Base-by-base conservation (phyloP, 1,284 basidiomycete genomes). In the Vanrija sp. region DNA sequence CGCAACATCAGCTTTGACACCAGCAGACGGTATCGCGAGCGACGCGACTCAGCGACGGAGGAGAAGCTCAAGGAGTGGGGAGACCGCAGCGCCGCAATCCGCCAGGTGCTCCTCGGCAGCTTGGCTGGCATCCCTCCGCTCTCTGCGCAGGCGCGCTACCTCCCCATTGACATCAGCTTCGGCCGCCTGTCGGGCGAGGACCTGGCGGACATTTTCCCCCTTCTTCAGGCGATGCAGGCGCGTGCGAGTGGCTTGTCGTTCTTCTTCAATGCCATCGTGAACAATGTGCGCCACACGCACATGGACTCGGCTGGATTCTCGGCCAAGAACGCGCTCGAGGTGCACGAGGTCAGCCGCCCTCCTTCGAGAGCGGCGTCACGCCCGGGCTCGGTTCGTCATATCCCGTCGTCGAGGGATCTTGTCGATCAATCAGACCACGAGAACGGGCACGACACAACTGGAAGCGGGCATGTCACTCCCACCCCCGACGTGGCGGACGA, bases 201-300 rank as follows among this genome's bases (percentile, higher is more conserved):
- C 48, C 52, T 76, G 5, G 51, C 63, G 18, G 65, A 68, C 15
- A 51, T 77, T 4, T 74, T 71, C 49, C 62, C 72, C 25, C 59
- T 56, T 1, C 54, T 74, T 10, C 68, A 69, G 12, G 48, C 63
- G 0, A 53, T 75, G 15, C 75, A 76, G 57, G 63, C 67, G n/a
- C 66, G 75, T 9, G 72, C 72, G 3, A 63, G 65, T 1, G 74
- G 73, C 2, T 52, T 77, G 56, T 68, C 71, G 2, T 73, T 75
- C 56, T 77, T 76, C 60, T 77, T 76, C 64, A 74, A 77, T 45
- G 68, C 74, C 3, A 64, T 77, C 19, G 63, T 70, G 21, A 68
- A 57, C 42, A 73, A 72, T 52, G 62, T 71, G 15, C 54, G 63
- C 15, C 72, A 73, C 53, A 62, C 68, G 0, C 74, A 76, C 49